These are phyloP conservation scores for Colletotrichum musicola DNA, from an alignment of 2,329 filamentous ascomycete species.

Conservation along the genomic window DNA sequence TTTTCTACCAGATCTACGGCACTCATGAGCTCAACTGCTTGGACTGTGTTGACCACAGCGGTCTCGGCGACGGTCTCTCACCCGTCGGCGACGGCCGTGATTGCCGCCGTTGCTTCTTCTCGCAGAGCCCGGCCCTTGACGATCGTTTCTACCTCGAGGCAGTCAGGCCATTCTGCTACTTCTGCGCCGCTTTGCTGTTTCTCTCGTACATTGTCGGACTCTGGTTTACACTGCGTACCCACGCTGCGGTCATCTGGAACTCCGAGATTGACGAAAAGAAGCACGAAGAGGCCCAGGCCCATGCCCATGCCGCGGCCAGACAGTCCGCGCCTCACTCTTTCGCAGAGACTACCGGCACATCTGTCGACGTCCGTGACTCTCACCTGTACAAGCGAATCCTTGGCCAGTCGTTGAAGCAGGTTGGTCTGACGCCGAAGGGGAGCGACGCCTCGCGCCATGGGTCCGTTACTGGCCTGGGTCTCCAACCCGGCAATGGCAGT, in stretches of 20 bases:
- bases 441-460: slow-evolving; percentile 57
- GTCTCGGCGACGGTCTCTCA: slow-evolving; percentile 44
- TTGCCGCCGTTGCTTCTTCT: slow-evolving; percentile 94
- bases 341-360: slow-evolving; percentile 62
- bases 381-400: slow-evolving; percentile 94
- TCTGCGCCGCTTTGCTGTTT: slow-evolving; percentile 87
- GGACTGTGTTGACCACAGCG: slow-evolving; percentile 66
- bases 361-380: slow-evolving; percentile 81
- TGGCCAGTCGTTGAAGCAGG: slow-evolving; percentile 88
- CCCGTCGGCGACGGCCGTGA: slow-evolving; percentile 68
- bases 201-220: slow-evolving; percentile 93
- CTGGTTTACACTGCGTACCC: slow-evolving; percentile 94
- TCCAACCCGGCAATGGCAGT: slow-evolving; percentile 55
- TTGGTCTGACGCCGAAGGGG: slow-evolving; percentile 73
- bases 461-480: slow-evolving; percentile 46
- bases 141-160: slow-evolving; percentile 92
- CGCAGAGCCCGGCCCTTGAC: slow-evolving; percentile 84
- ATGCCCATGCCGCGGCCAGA: slow-evolving; percentile 47
- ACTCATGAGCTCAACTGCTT: slow-evolving; percentile 95
- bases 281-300: slow-evolving; percentile 62
- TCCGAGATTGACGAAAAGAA: slow-evolving; percentile 84
- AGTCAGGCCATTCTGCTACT: slow-evolving; percentile 93
- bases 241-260: slow-evolving; percentile 98
- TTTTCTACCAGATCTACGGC: slow-evolving; percentile 99
- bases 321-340: slow-evolving; percentile 53